These are phyloP conservation scores for Camellia granthamiana DNA, from an alignment of 148 eudicot genomes.

Conservation along the genomic window DNA sequence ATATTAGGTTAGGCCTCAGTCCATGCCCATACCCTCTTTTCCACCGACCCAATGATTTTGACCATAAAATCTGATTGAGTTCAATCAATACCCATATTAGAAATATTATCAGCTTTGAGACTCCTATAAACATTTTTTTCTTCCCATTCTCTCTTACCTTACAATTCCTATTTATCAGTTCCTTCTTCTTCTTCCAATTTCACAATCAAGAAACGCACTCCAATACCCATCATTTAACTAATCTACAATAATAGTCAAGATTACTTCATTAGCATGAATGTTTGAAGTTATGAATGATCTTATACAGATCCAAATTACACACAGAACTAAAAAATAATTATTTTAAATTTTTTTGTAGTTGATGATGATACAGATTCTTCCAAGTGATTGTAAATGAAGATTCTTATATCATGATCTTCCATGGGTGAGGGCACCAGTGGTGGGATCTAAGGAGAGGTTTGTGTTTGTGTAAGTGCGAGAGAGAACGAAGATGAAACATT, in stretches of 20 bases:
- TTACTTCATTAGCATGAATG: background rate
- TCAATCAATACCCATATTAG: background rate
- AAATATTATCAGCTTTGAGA: background rate
- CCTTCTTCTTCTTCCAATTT: background rate
- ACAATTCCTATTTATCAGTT: background rate
- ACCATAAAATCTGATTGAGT: background rate
- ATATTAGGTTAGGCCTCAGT: background rate
- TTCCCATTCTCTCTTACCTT: background rate
- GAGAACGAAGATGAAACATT: background rate
- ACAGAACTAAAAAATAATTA: too few species aligned
- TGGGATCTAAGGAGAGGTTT: background rate
- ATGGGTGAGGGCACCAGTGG: background rate
- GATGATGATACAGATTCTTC: background rate
- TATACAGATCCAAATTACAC: background rate
- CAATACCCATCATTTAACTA: too few species aligned
- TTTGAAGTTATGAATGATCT: background rate
- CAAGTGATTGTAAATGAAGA: background rate
- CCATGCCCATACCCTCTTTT: background rate
- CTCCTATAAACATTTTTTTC: background rate
- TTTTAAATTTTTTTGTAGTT: background rate
- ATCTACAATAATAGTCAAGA: too few species aligned
- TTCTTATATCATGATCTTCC: background rate
- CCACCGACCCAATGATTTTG: background rate
- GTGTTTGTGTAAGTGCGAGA: background rate
- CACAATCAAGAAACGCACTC: background rate